Base-by-base conservation (phyloP, 129 eudicot species). In the Saussurea involucrata region DNA sequence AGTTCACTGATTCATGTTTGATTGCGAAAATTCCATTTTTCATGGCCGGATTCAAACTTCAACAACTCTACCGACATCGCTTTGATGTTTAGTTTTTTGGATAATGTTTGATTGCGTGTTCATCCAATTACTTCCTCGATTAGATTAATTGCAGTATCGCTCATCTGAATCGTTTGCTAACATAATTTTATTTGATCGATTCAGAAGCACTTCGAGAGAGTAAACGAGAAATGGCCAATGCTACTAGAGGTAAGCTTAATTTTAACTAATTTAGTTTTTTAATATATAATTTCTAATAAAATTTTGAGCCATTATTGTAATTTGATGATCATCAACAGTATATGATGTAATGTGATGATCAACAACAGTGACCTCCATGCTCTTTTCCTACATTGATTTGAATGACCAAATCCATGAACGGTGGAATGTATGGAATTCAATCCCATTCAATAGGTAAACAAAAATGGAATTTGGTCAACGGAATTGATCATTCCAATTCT, bases 181-280 rank as follows among this genome's bases (percentile, higher is more conserved):
- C 18, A 21, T 21, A 17, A 6, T 65, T 66, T 66, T 25, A 24
- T 5, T 21, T 77, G 63, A 12, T 80, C 78, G 71, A 67, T 73
- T 34, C 97, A 94, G 98, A 94, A 90, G 96, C 86, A 60, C 96
- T 94, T 73, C 80, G 98, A 68, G 92, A 87, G 85, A 94, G 98
- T 81, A 94, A 94, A 86, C 66, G 97, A 74, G 98, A 94, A 68
- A 91, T 94, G 98, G 42, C 97, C 5, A 86, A 87, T 85, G 97
- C 98, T 76, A 91, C 97, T 71, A 85, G 98, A 85, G 98, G 98
- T 94, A 72, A 67, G 76, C 44, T 69, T 24, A 12, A 33, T 68
- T 15, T 63, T 76, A 18, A 25, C 31, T 10, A 46, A 20, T 66
- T 31, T 25, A 18, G 40, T 15, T 24, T 5, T 53, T 49, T 49